Evolutionary conservation across 805 yeast genomes (phyloP), one percentile per base, ranked within the genome.

Genomic region (Sugiyamaella boreocaroliniensis): DNA sequence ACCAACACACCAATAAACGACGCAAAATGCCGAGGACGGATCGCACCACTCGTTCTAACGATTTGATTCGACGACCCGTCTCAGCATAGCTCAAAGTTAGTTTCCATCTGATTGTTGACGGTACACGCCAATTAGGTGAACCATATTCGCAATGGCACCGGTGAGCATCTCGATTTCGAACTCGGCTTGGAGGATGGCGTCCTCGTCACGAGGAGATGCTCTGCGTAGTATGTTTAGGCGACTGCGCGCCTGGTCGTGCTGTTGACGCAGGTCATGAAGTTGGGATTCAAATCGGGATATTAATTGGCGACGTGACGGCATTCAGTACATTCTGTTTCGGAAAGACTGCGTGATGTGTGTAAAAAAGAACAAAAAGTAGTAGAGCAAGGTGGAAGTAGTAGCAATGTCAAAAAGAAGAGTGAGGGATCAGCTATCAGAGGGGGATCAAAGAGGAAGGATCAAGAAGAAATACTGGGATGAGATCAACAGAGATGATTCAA

Each of bases 121-220:
- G 45, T 46, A 34, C n/a, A 37, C 22, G 16, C 40, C 40, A 18
- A 53, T 51, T 16, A 56, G 32, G 19, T 37, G 22, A 43, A 51
- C 50, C 14, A 54, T 20, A 20, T 54, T 52, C 29, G 50, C 48
- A 40, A 56, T 50, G 41, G 51, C 59, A 9, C 59, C 59, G 2
- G 40, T 19, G 22, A 56, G 49, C 57, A 56, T 56, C 43, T 56
- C 57, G 9, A 56, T 29, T 43, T 56, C 55, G 47, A 55, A 56
- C 41, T 56, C 59, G 15, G 52, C 55, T 26, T 52, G 53, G n/a
- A 48, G 43, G 7, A 54, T 48, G 37, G 42, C 42, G 14, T 51
- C 55, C 18, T 45, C 46, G 44, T 47, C 52, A 20, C 37, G 40
- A 19, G 56, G 52, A 1, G 22, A 16, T n/a, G 32, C 37, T 11